phyloP scores from a whole-genome alignment of 225 moss, liverwort and hornwort species.

The Takakia lepidozioides region DNA sequence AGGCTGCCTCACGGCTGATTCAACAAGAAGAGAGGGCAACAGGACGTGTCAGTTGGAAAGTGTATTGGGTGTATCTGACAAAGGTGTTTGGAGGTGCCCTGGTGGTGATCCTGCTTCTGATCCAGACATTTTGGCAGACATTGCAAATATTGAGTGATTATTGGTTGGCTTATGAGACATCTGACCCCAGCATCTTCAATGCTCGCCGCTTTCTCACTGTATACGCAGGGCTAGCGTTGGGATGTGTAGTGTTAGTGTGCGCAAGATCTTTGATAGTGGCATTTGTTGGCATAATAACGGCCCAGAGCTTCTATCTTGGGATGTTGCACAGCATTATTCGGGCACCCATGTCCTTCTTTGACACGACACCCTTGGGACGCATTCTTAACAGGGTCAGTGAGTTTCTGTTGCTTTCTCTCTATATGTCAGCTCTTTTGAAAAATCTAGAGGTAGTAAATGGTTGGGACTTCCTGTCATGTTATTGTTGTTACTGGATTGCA shows the following conservation, averaged over 20 bases:
- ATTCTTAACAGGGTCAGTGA: slow-evolving; percentile 46
- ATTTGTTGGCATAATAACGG: slow-evolving; percentile 43
- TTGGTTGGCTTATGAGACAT: slow-evolving; percentile 77
- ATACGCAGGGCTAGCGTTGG: slow-evolving; percentile 38
- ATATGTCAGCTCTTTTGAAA: neutral
- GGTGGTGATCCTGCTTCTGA: slow-evolving; percentile 29
- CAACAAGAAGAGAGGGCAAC: slow-evolving; percentile 69
- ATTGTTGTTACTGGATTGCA: too few species aligned
- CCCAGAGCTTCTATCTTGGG: slow-evolving; percentile 54
- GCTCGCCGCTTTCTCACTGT: slow-evolving; percentile 45
- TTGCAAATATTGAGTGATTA: slow-evolving; percentile 55
- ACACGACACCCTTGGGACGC: slow-evolving; percentile 69
- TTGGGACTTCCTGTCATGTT: too few species aligned
- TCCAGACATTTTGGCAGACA: slow-evolving; percentile 50
- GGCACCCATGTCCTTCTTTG: slow-evolving; percentile 85
- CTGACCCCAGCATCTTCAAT: slow-evolving; percentile 21
- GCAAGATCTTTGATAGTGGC: slow-evolving; percentile 27
- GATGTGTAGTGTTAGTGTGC: slow-evolving; percentile 44
- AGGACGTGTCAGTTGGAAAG: slow-evolving; percentile 40
- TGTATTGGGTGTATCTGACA: slow-evolving; percentile 70
- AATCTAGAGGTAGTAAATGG: too few species aligned
- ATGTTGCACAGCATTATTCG: slow-evolving; percentile 65
- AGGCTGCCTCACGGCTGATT: slow-evolving; percentile 44
- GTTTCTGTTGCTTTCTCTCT: slow-evolving; percentile 1
- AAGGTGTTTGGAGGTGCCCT: slow-evolving; percentile 42